Base-by-base conservation (phyloP, 441 rosid genomes). In the Gossypium aridum region DNA sequence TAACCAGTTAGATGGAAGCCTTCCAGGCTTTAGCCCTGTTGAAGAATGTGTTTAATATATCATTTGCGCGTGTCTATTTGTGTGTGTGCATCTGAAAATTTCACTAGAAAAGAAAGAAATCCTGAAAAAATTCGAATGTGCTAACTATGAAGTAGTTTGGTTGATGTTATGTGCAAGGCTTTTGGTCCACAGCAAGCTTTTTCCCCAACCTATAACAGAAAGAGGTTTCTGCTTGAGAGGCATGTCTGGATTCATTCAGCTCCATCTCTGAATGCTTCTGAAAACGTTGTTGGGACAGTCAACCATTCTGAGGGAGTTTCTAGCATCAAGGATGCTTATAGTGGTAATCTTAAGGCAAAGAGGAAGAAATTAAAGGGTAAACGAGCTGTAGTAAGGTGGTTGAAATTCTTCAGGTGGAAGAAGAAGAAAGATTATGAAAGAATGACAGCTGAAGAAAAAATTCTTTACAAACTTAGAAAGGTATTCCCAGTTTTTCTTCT, bases 331-430 rank as follows among this genome's bases (percentile, higher is more conserved):
- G 85, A 76, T 39, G 73, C 47, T 39, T 73, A 75, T 75, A 84
- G 74, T 73, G 73, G 55, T n/a, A 85, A 87, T 64, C 56, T 65
- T 14, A 87, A 87, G 80, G 25, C 75, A 64, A 86, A 85, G 89
- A 89, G 94, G 91, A 87, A 85, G 74, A 93, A 89, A 73, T 80
- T 87, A 26, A 96, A 93, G 71, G 97, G 97, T 26, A 93, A 93
- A 78, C 85, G 97, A 7, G 97, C 93, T 3, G 93, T 93, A 53
- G 96, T 92, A n/a, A 87, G 90, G 82, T 93, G 97, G 98, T 83
- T 96, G 1, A 96, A 92, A 85, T 86, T 79, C 81, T 91, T 96
- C 84, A 87, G 97, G 77, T 92, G 90, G 90, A 93, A 96, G 90
- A 96, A 93, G 83, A 93, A 91, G 91, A 96, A 87, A 86, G 97